A percentile compares a stretch with the other conserved stretches of the same genome.
Conservation (phyloP, 2,329 filamentous ascomycete genomes). For the Paraconiothyrium sp. region DNA sequence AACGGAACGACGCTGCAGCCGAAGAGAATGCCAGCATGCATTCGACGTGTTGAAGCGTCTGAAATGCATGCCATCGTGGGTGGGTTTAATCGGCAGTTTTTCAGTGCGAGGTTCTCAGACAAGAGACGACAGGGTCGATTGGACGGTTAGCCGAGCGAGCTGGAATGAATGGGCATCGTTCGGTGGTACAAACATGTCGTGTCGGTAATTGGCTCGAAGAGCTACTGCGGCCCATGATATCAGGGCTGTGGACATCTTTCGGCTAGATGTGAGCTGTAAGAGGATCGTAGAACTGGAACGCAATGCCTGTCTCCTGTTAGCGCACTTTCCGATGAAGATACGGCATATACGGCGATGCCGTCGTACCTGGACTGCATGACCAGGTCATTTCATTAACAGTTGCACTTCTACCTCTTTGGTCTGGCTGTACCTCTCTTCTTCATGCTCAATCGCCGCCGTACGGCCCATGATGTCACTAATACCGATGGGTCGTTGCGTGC, state of each 20-base stretch:
- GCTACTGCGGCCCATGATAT: not conserved
- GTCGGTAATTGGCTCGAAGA: not conserved
- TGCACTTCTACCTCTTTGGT: conserved; percentile 41
- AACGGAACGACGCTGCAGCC: not conserved
- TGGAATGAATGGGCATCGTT: not conserved
- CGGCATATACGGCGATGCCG: not conserved
- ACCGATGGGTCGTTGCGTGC: conserved; percentile 50
- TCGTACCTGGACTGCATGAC: not conserved
- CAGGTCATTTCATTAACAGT: not conserved
- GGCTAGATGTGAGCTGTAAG: not conserved
- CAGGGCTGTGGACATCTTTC: not conserved
- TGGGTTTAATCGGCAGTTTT: not conserved
- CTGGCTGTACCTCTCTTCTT: conserved; percentile 39
- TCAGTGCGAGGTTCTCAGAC: not conserved
- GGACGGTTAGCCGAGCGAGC: not conserved
- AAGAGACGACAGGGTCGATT: not conserved
- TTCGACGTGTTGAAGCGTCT: not conserved
- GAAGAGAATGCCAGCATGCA: not conserved
- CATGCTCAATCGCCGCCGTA: conserved; percentile 44
- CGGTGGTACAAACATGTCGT: not conserved
- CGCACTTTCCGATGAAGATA: not conserved
- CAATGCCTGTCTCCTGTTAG: not conserved
- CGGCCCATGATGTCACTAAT: conserved; percentile 49
- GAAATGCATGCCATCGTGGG: not conserved
- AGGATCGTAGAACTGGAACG: not conserved